A percentile compares a stretch with the other conserved stretches of the same genome.
Evolutionary conservation across 805 yeast genomes (phyloP).

Genomic region (Starmera amethionina): DNA sequence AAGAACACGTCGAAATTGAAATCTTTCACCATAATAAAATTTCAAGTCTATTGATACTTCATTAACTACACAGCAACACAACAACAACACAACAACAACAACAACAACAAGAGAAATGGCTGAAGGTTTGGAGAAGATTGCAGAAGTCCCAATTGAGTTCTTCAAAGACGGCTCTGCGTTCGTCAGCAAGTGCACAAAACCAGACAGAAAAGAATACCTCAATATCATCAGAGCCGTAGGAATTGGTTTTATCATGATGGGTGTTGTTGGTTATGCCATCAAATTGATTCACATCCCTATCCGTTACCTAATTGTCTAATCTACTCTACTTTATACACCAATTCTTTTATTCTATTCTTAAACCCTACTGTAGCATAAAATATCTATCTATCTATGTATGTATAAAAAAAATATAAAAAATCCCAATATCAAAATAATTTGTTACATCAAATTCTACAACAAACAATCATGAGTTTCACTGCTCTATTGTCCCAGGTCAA

Average conservation of each 20-base stretch:
- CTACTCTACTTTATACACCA: too few species aligned
- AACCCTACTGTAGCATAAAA: too few species aligned
- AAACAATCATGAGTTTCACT: constrained; percentile 14
- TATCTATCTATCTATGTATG: too few species aligned
- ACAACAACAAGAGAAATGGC: constrained; percentile 14
- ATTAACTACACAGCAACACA: too few species aligned
- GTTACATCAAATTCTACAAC: too few species aligned
- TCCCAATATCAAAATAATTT: too few species aligned
- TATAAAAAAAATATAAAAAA: too few species aligned
- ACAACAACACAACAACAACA: too few species aligned
- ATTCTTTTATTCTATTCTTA: too few species aligned
- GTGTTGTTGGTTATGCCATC: constrained; percentile 92
- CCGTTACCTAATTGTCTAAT: constrained; percentile 85
- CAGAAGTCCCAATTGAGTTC: constrained; percentile 86
- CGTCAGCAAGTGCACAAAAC: constrained; percentile 87
- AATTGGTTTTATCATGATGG: constrained; percentile 94
- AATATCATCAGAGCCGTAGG: constrained; percentile 94
- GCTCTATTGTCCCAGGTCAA: constrained; percentile 12
- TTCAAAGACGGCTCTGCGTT: constrained; percentile 86
- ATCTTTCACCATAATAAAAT: too few species aligned
- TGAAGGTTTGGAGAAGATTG: constrained; percentile 62
- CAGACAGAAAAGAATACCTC: constrained; percentile 77
- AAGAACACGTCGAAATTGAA: too few species aligned
- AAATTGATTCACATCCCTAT: constrained; percentile 92
- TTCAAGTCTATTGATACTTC: too few species aligned